phyloP scores from a whole-genome alignment of 2,329 filamentous ascomycete genomes.

The Exophiala viscosa region DNA sequence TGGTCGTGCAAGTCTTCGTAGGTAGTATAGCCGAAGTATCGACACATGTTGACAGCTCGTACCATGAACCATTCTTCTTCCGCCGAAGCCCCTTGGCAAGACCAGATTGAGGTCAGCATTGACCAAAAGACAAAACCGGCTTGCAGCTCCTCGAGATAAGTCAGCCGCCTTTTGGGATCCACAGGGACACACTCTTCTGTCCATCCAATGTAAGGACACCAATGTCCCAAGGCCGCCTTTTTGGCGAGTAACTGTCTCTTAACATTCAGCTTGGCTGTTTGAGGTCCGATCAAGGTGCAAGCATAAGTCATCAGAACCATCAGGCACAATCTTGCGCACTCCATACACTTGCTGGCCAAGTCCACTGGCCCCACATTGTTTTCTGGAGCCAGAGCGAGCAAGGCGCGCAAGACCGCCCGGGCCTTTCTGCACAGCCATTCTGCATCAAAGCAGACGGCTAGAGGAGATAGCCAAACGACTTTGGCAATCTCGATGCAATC shows the following conservation, averaged over 20 bases:
- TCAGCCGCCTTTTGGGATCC: slow-evolving; percentile 6
- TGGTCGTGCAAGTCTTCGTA: slow-evolving; percentile 23
- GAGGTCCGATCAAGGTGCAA: slow-evolving; percentile 23
- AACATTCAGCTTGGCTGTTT: slow-evolving; percentile 19
- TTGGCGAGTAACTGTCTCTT: slow-evolving; percentile 7
- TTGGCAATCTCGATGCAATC: slow-evolving; percentile 26
- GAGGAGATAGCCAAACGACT: slow-evolving; percentile 24
- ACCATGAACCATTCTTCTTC: slow-evolving; percentile 19
- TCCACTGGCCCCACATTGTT: slow-evolving; percentile 11
- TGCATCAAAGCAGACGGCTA: slow-evolving; percentile 25
- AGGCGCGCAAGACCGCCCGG: slow-evolving; percentile 15
- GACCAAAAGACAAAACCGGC: slow-evolving; percentile 18
- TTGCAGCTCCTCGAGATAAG: slow-evolving; percentile 12
- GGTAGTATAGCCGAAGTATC: slow-evolving; percentile 15
- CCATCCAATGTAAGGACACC: slow-evolving; percentile 19
- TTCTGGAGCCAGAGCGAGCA: slow-evolving; percentile 20
- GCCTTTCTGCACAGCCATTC: slow-evolving; percentile 27
- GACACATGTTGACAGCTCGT: slow-evolving; percentile 19
- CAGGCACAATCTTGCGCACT: slow-evolving; percentile 13
- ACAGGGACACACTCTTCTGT: slow-evolving; percentile 15
- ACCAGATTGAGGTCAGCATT: slow-evolving; percentile 16
- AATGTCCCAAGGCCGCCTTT: slow-evolving; percentile 14
- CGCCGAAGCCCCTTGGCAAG: slow-evolving; percentile 4
- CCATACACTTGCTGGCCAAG: slow-evolving; percentile 15
- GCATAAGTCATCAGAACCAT: slow-evolving; percentile 24